Conservation (phyloP, 1,284 basidiomycete genomes). For the Apiotrichum brassicae region DNA sequence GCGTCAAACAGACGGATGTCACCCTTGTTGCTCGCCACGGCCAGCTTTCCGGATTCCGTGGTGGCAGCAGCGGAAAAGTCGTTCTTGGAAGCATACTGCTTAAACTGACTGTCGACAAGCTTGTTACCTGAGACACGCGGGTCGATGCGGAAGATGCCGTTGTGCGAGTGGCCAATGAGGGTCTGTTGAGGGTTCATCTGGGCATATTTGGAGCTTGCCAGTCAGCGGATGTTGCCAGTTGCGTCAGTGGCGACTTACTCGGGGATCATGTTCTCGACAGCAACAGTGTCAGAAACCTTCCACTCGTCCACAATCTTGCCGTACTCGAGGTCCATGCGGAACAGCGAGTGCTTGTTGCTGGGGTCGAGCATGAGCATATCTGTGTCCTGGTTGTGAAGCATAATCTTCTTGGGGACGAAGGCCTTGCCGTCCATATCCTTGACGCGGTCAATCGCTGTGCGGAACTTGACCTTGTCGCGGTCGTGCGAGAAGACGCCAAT, state of each 20-base stretch:
- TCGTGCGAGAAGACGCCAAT: slow-evolving; percentile 94
- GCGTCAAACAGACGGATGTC: slow-evolving; percentile 93
- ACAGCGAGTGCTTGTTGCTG: slow-evolving; percentile 73
- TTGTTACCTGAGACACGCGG: slow-evolving; percentile 84
- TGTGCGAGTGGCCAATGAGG: slow-evolving; percentile 78
- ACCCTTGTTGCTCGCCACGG: slow-evolving; percentile 92
- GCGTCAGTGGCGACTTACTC: slow-evolving; percentile 47
- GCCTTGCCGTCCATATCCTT: slow-evolving; percentile 71
- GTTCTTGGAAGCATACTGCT: slow-evolving; percentile 93
- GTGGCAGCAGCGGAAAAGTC: slow-evolving; percentile 91
- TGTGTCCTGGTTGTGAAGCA: slow-evolving; percentile 95
- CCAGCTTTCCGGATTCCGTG: slow-evolving; percentile 77
- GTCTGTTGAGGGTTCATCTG: slow-evolving; percentile 91
- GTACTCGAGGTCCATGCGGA: slow-evolving; percentile 86
- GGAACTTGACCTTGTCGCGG: slow-evolving; percentile 75
- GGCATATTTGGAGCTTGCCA: slow-evolving; percentile 70
- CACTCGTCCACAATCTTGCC: slow-evolving; percentile 98
- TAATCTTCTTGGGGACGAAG: slow-evolving; percentile 87
- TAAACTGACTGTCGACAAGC: slow-evolving; percentile 90
- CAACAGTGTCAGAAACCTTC: slow-evolving; percentile 86
- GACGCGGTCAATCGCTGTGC: slow-evolving; percentile 80
- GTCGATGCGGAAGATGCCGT: slow-evolving; percentile 95
- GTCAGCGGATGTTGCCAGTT: not conserved
- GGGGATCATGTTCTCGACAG: slow-evolving; percentile 83
- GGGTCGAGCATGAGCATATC: slow-evolving; percentile 94